Conservation (phyloP, 179 eudicot species). For the Pouteria campechiana region DNA sequence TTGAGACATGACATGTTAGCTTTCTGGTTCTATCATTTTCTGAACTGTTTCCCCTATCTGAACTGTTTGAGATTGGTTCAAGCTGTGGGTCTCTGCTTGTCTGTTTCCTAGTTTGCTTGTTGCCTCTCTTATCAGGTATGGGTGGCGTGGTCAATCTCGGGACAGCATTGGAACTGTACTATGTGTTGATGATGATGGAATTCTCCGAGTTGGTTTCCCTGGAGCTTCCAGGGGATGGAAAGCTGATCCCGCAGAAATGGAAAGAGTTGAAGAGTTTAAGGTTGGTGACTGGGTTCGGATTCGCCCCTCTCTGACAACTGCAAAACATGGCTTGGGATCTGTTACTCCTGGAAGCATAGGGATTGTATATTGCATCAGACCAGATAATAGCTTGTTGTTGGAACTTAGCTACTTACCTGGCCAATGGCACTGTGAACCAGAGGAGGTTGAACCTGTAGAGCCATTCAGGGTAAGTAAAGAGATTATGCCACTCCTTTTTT, state of each 20-base stretch:
- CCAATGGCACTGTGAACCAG: slow-evolving; percentile 99
- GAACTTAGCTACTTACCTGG: slow-evolving; percentile 81
- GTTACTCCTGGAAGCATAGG: slow-evolving; percentile 98
- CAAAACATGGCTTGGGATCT: slow-evolving; percentile 91
- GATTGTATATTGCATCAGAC: slow-evolving; percentile 86
- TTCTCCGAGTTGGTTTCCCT: slow-evolving; percentile 96
- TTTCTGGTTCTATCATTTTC: no score
- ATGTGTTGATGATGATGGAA: slow-evolving; percentile 98
- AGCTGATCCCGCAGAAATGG: slow-evolving; percentile 99
- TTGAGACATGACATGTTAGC: no score
- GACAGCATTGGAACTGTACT: slow-evolving; percentile 93
- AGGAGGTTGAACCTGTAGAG: slow-evolving; percentile 93
- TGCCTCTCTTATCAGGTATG: slow-evolving; percentile 45
- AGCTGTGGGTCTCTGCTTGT: no score
- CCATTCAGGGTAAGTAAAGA: slow-evolving; percentile 69
- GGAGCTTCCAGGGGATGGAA: slow-evolving; percentile 99
- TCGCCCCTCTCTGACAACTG: slow-evolving; percentile 87
- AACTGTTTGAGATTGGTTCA: no score
- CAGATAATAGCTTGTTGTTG: slow-evolving; percentile 76
- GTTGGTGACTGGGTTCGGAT: slow-evolving; percentile 99
- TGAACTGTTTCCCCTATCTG: no score
- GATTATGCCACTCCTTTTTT: not conserved
- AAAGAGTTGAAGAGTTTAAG: slow-evolving; percentile 94
- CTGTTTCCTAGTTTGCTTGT: no score
- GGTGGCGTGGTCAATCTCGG: slow-evolving; percentile 87